A percentile compares a stretch with the other conserved stretches of the same genome.
phyloP scores from a whole-genome alignment of 371 early-diverging fungal genomes.

The Phascolomyces articulosus region DNA sequence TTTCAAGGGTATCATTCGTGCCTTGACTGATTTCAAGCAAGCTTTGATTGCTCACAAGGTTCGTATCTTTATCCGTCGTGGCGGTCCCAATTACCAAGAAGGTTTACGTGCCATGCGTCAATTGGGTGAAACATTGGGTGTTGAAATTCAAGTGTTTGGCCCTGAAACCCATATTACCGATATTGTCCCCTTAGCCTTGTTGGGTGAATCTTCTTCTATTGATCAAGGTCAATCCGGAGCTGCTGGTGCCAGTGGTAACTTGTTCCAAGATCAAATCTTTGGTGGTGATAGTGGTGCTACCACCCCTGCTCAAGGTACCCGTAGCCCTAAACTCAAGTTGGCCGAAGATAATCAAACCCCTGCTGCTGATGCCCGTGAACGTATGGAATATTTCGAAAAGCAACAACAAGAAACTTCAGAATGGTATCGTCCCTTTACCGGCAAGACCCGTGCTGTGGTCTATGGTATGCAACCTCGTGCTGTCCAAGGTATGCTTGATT shows the following conservation, averaged over 20 bases:
- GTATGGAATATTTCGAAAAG: slow-evolving; percentile 58
- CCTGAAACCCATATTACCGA: slow-evolving; percentile 98
- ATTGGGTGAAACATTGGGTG: slow-evolving; percentile 89
- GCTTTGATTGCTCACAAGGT: slow-evolving; percentile 85
- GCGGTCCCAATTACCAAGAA: slow-evolving; percentile 99
- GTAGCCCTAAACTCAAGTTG: slow-evolving; percentile 38
- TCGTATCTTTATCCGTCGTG: slow-evolving; percentile 95
- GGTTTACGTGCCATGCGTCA: slow-evolving; percentile 95
- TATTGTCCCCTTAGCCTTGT: slow-evolving; percentile 93
- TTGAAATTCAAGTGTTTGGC: slow-evolving; percentile 95
- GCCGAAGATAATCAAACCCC: slow-evolving; percentile 44
- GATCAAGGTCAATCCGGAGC: slow-evolving; percentile 27
- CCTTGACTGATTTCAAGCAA: slow-evolving; percentile 90
- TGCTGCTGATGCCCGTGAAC: slow-evolving; percentile 48
- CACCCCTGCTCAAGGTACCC: slow-evolving; percentile 30
- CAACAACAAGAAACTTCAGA: slow-evolving; percentile 33
- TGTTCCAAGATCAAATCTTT: slow-evolving; percentile 67
- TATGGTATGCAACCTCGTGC: slow-evolving; percentile 99
- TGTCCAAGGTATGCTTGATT: slow-evolving; percentile 99
- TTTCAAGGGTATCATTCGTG: slow-evolving; percentile 98
- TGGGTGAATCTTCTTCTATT: slow-evolving; percentile 51
- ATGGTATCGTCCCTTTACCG: slow-evolving; percentile 87
- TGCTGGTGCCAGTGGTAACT: slow-evolving; percentile 63
- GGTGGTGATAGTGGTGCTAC: slow-evolving; percentile 43
- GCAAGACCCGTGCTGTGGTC: slow-evolving; percentile 90